Conservation (phyloP, 352 stramenopile species). For the Phytophthora multivora region DNA sequence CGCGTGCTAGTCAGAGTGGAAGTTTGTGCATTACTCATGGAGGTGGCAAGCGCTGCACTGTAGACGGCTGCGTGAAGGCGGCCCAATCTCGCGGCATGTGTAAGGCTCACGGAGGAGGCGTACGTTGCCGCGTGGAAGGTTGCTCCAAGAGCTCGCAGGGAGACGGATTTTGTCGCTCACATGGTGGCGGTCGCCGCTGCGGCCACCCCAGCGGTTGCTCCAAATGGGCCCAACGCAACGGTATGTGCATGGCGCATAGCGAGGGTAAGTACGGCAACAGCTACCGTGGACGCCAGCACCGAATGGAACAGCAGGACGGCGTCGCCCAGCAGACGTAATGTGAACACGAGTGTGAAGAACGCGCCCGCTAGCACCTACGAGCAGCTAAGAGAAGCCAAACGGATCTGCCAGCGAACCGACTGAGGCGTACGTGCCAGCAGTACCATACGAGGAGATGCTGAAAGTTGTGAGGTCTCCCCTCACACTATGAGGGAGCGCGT, state of each 20-base stretch:
- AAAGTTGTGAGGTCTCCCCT: constrained; percentile 16
- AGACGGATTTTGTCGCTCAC: constrained; percentile 83
- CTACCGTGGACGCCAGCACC: constrained; percentile 67
- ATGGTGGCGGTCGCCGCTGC: constrained; percentile 74
- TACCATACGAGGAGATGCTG: constrained; percentile 34
- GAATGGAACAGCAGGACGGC: constrained; percentile 30
- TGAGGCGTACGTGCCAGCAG: constrained; percentile 20
- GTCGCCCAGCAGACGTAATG: constrained; percentile 17
- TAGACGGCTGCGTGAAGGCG: constrained; percentile 79
- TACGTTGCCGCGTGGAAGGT: constrained; percentile 83
- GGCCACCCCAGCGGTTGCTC: constrained; percentile 72
- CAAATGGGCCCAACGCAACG: constrained; percentile 85
- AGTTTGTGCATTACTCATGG: constrained; percentile 86
- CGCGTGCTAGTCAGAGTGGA: constrained; percentile 77
- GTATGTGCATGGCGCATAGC: constrained; percentile 87
- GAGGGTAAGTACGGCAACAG: constrained; percentile 85
- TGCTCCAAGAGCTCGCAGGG: constrained; percentile 85
- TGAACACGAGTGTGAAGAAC: constrained; percentile 1
- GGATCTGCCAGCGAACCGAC: constrained; percentile 22
- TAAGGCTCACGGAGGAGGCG: constrained; percentile 81
- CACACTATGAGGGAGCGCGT: constrained; percentile 18
- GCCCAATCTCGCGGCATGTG: constrained; percentile 85
- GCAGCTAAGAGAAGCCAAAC: constrained; percentile 10
- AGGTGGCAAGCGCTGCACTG: constrained; percentile 82
- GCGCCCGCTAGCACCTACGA: constrained; percentile 10